Evolutionary conservation across 306 rosid species (phyloP), one percentile per base, ranked within the genome.

Genomic region (Glycine soja): DNA sequence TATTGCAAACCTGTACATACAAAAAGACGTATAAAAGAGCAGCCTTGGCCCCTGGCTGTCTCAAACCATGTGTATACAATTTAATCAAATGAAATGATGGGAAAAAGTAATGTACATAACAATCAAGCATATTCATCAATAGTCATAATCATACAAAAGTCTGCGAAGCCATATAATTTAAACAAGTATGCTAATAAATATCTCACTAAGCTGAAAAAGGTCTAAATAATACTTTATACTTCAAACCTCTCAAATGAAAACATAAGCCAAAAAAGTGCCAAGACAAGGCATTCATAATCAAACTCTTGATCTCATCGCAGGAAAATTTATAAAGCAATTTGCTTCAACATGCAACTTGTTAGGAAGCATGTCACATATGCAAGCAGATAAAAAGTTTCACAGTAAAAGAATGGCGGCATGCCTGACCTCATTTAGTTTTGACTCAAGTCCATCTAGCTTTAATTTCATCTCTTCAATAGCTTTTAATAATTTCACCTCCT

Each of bases 371-470:
- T 36, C 51, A 70, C 34, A 48, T 12, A 72, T 7, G 74, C 57
- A 50, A 66, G 80, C 59, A 80, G 69, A 75, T 75, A 34, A 59
- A 53, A 16, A 42, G 51, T 40, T 63, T 42, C 56, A 51, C 13
- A 42, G 43, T 3, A 79, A 15, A 61, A 43, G 40, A 59, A 56
- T 81, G 70, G 72, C 51, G 78, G 38, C 79, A 82, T 51, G 83
- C 74, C 90, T 68, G 65, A 96, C 99, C 99, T 93, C 92, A 45
- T 85, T 83, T 43, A 96, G 91, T 87, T 96, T 92, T 73, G 88
- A 81, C 84, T 92, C 97, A 80, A 96, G 85, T 78, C 88, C 84
- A 77, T 84, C 86, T 10, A 92, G 83, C 88, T 92, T 92, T 19
- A 81, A 85, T 74, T 96, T 96, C 87, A 96, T 87, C 88, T 90